phyloP scores from a whole-genome alignment of 768 basidiomycete genomes.

The Mrakia hoshinonis region DNA sequence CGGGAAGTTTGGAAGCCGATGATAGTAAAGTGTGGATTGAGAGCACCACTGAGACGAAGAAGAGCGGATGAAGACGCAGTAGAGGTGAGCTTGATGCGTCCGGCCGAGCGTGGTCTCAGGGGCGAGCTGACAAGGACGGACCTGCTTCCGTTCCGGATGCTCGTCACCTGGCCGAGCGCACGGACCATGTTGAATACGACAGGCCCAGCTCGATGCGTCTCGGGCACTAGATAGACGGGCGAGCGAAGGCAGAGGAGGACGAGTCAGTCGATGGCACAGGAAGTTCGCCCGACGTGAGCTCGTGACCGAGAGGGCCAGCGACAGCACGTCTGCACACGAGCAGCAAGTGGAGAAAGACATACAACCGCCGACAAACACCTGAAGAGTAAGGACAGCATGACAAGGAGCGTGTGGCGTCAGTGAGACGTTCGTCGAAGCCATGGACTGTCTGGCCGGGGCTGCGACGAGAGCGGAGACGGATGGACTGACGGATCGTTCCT shows the following conservation, averaged over 20 bases:
- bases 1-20: not conserved
- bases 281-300: not conserved
- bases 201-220: slow-evolving; percentile 2
- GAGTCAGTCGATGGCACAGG: not conserved
- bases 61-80: no score
- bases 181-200: slow-evolving; percentile 6
- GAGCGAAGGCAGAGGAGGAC: not conserved
- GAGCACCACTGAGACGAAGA: not conserved
- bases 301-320: not conserved
- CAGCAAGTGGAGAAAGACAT: not conserved
- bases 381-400: not conserved
- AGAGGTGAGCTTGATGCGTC: no score
- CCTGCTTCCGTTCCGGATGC: not conserved
- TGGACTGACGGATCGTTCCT: slow-evolving; percentile 7
- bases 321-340: not conserved
- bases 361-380: slow-evolving; percentile 8
- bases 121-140: no score
- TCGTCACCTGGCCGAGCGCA: not conserved
- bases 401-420: no score
- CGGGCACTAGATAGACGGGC: not conserved
- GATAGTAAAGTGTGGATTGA: slow-evolving; percentile 11
- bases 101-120: no score
- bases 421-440: no score
- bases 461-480: not conserved
- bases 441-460: not conserved